Conservation (phyloP, 768 basidiomycete genomes). For the Jaapia argillacea region DNA sequence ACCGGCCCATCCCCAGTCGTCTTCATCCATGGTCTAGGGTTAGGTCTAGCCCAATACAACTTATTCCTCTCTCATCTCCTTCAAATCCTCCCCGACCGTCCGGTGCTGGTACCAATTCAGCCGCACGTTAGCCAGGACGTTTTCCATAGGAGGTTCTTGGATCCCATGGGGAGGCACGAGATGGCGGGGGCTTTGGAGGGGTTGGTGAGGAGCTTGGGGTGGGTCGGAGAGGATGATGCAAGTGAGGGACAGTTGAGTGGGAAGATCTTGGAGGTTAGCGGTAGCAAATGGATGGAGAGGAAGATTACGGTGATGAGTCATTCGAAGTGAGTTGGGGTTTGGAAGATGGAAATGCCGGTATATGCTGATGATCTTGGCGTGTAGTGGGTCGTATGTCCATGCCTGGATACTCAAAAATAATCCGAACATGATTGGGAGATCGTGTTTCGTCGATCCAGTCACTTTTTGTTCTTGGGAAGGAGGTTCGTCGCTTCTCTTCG, state of each 20-base stretch:
- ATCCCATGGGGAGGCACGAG: conserved; percentile 56
- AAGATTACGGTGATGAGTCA: conserved; percentile 80
- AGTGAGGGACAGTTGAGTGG: conserved; percentile 11
- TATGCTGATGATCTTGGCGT: conserved; percentile 1
- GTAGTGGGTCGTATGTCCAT: conserved; percentile 72
- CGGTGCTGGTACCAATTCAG: conserved; percentile 70
- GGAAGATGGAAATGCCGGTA: neutral
- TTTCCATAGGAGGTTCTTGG: conserved; percentile 65
- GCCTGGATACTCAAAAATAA: conserved; percentile 83
- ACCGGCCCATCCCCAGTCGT: conserved; percentile 61
- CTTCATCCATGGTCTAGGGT: conserved; percentile 83
- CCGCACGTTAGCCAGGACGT: conserved; percentile 82
- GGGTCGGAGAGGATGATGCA: conserved; percentile 31
- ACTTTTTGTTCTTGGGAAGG: conserved; percentile 94
- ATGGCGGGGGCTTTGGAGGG: conserved; percentile 45
- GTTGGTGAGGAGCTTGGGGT: conserved; percentile 54
- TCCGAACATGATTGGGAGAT: conserved; percentile 61
- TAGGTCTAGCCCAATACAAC: conserved; percentile 69
- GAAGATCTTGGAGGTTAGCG: too few relatives aligned
- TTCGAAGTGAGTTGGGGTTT: conserved; percentile 53
- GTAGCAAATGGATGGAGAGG: conserved; percentile 15
- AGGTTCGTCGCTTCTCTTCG: too few relatives aligned
- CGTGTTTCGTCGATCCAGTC: conserved; percentile 87
- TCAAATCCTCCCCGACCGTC: conserved; percentile 47
- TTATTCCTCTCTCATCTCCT: conserved; percentile 49